phyloP scores from a whole-genome alignment of 179 eudicot species.

The Actinidia chinensis region DNA sequence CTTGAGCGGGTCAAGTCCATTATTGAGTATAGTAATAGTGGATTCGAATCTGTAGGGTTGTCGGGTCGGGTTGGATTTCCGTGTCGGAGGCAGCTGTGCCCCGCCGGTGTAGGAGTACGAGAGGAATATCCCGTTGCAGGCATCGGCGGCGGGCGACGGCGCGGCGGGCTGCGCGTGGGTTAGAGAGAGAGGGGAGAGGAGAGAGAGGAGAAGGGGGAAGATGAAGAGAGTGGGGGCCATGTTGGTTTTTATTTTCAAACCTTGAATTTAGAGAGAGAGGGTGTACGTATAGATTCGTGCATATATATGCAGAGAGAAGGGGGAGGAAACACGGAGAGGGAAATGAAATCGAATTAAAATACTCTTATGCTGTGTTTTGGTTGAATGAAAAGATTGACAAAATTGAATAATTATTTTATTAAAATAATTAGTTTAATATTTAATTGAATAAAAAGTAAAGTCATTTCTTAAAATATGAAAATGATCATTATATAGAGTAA shows the following conservation, averaged over 20 bases:
- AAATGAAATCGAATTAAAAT: background rate
- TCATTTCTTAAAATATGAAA: no score
- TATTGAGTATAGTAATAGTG: conserved; percentile 32
- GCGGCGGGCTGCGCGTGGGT: conserved; percentile 17
- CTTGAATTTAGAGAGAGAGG: conserved; percentile 2
- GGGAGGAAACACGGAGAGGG: background rate
- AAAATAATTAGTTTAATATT: no score
- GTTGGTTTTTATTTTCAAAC: background rate
- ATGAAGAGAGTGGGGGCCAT: conserved; percentile 20
- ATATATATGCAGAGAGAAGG: background rate
- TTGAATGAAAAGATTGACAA: no score
- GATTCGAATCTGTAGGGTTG: conserved; percentile 56
- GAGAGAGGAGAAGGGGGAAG: conserved; percentile 14
- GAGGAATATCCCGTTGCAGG: conserved; percentile 42
- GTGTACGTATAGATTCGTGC: background rate
- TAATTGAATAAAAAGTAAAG: no score
- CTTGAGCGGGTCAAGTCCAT: conserved; percentile 38
- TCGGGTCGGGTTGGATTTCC: conserved; percentile 24
- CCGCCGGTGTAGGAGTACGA: conserved; percentile 33
- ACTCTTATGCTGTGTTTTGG: no score
- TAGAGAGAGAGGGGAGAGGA: background rate
- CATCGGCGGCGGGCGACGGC: conserved; percentile 31
- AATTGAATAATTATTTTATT: no score
- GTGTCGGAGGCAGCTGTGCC: conserved; percentile 28
- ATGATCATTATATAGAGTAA: no score